A percentile compares a stretch with the other conserved stretches of the same genome.
phyloP scores from a whole-genome alignment of 2,329 filamentous ascomycete species.

The Fusarium torulosum region DNA sequence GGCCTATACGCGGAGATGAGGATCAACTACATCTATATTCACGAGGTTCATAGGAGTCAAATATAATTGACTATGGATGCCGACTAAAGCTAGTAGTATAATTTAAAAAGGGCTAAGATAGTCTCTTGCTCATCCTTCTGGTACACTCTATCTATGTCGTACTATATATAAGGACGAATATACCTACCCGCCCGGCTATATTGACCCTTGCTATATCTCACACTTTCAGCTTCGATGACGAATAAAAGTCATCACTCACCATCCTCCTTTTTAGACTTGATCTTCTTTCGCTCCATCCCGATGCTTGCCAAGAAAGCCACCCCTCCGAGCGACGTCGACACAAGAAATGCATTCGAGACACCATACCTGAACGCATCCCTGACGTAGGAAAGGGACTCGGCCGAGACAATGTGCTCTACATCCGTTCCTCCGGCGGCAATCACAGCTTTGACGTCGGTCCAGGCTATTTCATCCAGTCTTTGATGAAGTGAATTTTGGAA shows the following conservation, averaged over 20 bases:
- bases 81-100: background rate
- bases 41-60: conserved; percentile 1
- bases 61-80: background rate
- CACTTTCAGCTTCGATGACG: background rate
- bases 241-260: background rate
- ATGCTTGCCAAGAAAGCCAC: conserved; percentile 36
- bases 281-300: conserved; percentile 36
- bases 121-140: background rate
- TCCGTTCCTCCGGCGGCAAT: conserved; percentile 32
- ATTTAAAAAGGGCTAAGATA: background rate
- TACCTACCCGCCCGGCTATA: conserved; percentile 9
- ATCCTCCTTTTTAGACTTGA: conserved; percentile 26
- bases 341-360: conserved; percentile 38
- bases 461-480: conserved; percentile 15
- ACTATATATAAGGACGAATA: background rate
- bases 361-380: conserved; percentile 31
- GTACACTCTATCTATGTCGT: background rate
- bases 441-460: conserved; percentile 18
- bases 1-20: conserved; percentile 19
- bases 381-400: conserved; percentile 16
- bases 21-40: conserved; percentile 12
- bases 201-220: conserved; percentile 1
- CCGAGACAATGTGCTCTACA: conserved; percentile 30
- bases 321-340: conserved; percentile 36
- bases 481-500: conserved; percentile 33